phyloP scores from a whole-genome alignment of 2,329 filamentous ascomycete species.

The Pyrenochaeta sp. region DNA sequence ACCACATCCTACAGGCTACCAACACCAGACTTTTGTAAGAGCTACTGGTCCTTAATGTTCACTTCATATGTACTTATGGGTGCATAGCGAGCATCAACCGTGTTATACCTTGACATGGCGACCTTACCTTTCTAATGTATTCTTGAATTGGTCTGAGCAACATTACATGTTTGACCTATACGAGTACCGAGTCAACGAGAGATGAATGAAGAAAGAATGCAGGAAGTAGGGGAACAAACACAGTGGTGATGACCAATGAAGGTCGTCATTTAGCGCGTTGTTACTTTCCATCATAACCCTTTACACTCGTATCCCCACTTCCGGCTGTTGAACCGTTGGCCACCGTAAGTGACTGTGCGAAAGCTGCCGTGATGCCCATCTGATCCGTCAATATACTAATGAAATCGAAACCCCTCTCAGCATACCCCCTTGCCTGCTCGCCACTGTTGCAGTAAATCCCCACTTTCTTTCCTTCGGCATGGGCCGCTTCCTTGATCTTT shows the following conservation, averaged over 20 bases:
- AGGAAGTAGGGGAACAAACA: background rate
- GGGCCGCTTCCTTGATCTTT: slow-evolving; percentile 60
- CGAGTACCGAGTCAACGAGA: too few relatives aligned
- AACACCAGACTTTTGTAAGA: too few relatives aligned
- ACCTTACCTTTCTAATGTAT: background rate
- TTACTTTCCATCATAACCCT: slow-evolving; percentile 32
- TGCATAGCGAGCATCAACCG: slow-evolving; percentile 1
- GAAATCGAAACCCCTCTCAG: slow-evolving; percentile 65
- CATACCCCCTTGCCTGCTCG: slow-evolving; percentile 61
- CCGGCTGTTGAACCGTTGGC: slow-evolving; percentile 38
- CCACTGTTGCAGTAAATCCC: slow-evolving; percentile 65
- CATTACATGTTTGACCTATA: too few relatives aligned
- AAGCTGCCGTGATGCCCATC: slow-evolving; percentile 54
- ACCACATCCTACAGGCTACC: too few relatives aligned
- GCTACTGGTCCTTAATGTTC: background rate
- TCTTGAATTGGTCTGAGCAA: too few relatives aligned
- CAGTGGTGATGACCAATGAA: background rate
- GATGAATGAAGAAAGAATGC: background rate
- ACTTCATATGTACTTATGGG: background rate
- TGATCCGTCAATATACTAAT: slow-evolving; percentile 58
- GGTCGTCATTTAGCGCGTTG: too few relatives aligned
- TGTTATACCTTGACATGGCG: slow-evolving; percentile 15
- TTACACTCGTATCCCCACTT: slow-evolving; percentile 20
- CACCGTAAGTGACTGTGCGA: slow-evolving; percentile 45
- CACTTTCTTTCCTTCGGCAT: slow-evolving; percentile 61